These are phyloP conservation scores for Blastobotrys buckinghamii DNA, from an alignment of 1,139 yeast genomes.

Conservation along the genomic window DNA sequence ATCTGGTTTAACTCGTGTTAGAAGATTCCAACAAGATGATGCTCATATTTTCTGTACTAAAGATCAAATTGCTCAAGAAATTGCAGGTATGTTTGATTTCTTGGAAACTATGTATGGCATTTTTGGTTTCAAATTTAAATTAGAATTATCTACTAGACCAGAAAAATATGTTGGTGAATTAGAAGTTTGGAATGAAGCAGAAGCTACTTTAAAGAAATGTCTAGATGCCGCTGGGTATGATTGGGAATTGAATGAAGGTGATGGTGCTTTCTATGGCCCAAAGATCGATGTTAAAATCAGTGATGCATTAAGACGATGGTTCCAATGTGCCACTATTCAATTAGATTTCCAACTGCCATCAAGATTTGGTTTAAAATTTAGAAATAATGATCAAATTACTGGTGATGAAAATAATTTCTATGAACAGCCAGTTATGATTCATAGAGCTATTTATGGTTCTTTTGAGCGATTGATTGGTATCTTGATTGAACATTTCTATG, in stretches of 20 bases:
- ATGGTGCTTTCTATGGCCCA: slow-evolving; percentile 99
- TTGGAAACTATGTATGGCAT: slow-evolving; percentile 72
- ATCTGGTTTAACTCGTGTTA: slow-evolving; percentile 87
- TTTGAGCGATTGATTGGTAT: slow-evolving; percentile 98
- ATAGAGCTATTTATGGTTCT: slow-evolving; percentile 95
- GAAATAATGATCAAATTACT: slow-evolving; percentile 48
- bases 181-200: slow-evolving; percentile 88
- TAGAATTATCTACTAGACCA: slow-evolving; percentile 92
- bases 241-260: slow-evolving; percentile 93
- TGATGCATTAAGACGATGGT: slow-evolving; percentile 90
- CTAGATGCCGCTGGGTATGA: slow-evolving; percentile 70
- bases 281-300: slow-evolving; percentile 92
- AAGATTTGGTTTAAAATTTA: slow-evolving; percentile 83
- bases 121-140: slow-evolving; percentile 82
- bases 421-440: slow-evolving; percentile 90
- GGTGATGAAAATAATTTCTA: slow-evolving; percentile 19
- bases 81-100: slow-evolving; percentile 72
- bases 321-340: slow-evolving; percentile 97
- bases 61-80: slow-evolving; percentile 82
- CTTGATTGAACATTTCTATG: slow-evolving; percentile 93
- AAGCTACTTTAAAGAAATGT: slow-evolving; percentile 65
- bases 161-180: slow-evolving; percentile 83
- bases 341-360: slow-evolving; percentile 94
- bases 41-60: slow-evolving; percentile 94
- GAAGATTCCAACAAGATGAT: slow-evolving; percentile 98